Base-by-base conservation (phyloP, 345 rosid species). In the Gossypium australe region DNA sequence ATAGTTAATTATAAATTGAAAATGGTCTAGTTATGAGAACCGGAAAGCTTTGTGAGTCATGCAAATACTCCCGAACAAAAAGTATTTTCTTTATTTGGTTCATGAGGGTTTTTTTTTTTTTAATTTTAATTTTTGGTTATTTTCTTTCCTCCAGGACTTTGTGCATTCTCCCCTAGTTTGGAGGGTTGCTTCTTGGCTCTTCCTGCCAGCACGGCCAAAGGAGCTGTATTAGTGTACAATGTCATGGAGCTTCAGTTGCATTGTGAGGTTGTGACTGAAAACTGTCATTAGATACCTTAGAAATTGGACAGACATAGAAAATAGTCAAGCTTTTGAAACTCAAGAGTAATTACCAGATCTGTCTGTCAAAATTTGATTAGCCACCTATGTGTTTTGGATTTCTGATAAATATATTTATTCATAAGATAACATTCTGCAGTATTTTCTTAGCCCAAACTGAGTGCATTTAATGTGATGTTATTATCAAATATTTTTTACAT, bases 101-200 rank as follows among this genome's bases (percentile, higher is more conserved):
- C 16, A 56, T 43, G 14, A 67, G 13, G 34, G 0, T 9, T 29
- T 29, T 29, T 3, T 29, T 29, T 29, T 29, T 20, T 57, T 52
- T 22, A 53, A 53, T 53, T 53, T n/a, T 52, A 53, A 24, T 70
- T 75, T 66, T 73, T 29, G n/a, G 38, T 73, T 52, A 2, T 65
- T 51, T 48, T 55, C 49, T 67, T 74, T 71, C 16, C 52, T 57
- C 49, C 85, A 94, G 98, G 97, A 74, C 87, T 94, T 56, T 87
- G 88, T 84, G 98, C 92, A 62, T 90, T 94, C 82, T 94, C 97
- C 49, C 91, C 98, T 63, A 70, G 81, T 84, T 81, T 76, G 78
- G 97, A 90, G 66, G 94, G 89, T 62, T 94, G 98, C 87, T 94
- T 88, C 86, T 86, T 94, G 78, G 98, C 98, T 74, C 84, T 94